Conservation (phyloP, 2,329 filamentous ascomycete genomes). For the Diaporthe sp. region DNA sequence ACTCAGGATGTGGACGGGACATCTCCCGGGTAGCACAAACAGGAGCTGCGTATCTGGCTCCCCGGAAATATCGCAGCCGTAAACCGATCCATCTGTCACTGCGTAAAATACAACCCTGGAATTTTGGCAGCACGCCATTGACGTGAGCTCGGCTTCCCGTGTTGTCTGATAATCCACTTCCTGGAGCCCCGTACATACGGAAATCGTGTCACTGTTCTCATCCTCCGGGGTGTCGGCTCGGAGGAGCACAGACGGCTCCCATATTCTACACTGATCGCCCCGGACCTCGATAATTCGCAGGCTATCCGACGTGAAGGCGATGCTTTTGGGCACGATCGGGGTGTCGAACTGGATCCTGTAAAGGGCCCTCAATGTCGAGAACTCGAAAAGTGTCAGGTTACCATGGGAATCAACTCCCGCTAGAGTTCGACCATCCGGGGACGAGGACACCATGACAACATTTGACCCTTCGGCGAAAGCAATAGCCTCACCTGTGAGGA, state of each 20-base stretch:
- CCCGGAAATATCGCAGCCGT: conserved; percentile 42
- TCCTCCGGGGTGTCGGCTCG: conserved; percentile 41
- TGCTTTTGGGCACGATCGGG: conserved; percentile 8
- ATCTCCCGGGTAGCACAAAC: too few relatives aligned
- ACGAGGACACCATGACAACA: conserved; percentile 45
- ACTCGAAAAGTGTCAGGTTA: conserved; percentile 49
- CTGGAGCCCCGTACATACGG: conserved; percentile 20
- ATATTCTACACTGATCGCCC: conserved; percentile 44
- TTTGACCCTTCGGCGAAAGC: conserved; percentile 32
- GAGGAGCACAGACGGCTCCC: conserved; percentile 46
- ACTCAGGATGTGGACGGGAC: too few relatives aligned
- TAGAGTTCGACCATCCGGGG: conserved; percentile 49
- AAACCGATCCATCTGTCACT: conserved; percentile 44
- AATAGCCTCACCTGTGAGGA: conserved; percentile 36
- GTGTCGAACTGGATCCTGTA: conserved; percentile 42
- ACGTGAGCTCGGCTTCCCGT: conserved; percentile 37
- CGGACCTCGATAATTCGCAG: conserved; percentile 46
- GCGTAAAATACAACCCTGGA: conserved; percentile 42
- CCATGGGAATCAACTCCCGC: conserved; percentile 46
- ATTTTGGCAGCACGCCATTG: conserved; percentile 39
- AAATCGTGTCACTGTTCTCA: conserved; percentile 41
- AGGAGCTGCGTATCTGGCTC: too few relatives aligned
- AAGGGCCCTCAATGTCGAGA: conserved; percentile 43
- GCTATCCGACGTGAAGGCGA: conserved; percentile 45
- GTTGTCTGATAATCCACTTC: conserved; percentile 38